Conservation (phyloP, 129 eudicot species). For the Solidago caesia region DNA sequence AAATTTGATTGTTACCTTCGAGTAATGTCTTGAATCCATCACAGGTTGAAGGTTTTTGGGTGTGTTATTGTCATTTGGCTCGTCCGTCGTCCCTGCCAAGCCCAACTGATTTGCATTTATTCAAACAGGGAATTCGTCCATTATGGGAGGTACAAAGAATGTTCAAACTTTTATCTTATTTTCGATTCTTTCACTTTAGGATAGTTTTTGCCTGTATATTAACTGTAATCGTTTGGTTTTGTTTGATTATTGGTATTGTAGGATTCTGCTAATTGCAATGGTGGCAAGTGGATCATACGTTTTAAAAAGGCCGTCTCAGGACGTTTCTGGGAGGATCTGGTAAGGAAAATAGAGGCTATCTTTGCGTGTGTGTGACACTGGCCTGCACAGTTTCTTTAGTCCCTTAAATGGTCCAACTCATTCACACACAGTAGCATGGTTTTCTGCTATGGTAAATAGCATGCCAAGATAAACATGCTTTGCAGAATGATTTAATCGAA, state of each 20-base stretch:
- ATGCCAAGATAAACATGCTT: background rate
- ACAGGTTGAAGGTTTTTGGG: slow-evolving; percentile 92
- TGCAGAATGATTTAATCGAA: background rate
- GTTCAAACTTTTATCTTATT: background rate
- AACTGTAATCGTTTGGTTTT: slow-evolving; percentile 7
- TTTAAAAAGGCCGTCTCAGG: slow-evolving; percentile 92
- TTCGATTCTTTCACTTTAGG: background rate
- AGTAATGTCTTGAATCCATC: slow-evolving; percentile 14
- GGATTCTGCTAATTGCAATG: slow-evolving; percentile 97
- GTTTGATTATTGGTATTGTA: slow-evolving; percentile 23
- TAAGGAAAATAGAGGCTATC: slow-evolving; percentile 26
- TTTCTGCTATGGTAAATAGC: background rate
- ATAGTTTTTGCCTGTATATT: background rate
- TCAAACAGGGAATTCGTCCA: slow-evolving; percentile 97
- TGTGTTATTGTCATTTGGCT: slow-evolving; percentile 90
- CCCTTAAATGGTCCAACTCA: background rate
- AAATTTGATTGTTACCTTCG: background rate
- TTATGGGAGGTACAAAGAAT: slow-evolving; percentile 77
- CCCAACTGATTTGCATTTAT: slow-evolving; percentile 99
- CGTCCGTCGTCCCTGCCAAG: slow-evolving; percentile 92
- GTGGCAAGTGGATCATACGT: slow-evolving; percentile 97
- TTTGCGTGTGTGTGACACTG: background rate
- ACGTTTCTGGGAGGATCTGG: slow-evolving; percentile 99
- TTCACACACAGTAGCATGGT: background rate
- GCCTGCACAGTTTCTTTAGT: background rate